Base-by-base conservation (phyloP, 2,329 filamentous ascomycete species). In the Cordyceps sp. region DNA sequence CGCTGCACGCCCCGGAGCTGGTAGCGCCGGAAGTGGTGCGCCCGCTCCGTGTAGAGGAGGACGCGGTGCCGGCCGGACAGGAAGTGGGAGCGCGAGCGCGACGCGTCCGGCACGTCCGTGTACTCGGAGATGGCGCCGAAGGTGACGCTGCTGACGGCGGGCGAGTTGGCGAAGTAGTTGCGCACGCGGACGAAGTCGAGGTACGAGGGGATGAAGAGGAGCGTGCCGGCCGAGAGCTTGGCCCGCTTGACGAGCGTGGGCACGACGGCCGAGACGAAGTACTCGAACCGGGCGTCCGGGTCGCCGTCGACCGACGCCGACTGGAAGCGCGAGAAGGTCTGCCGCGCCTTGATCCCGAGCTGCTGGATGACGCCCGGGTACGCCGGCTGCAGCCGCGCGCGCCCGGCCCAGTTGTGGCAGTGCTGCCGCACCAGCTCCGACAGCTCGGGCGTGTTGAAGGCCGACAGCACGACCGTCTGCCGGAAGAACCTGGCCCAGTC, bases 1-100 rank as follows among this genome's bases (percentile, higher is more conserved):
- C 76, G 67, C 52, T 76, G 77, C 12, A 90, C 84, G 16, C 90
- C 90, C 23, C 73, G 69, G 33, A 98, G 66, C 42, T 72, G 69
- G 48, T 90, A 85, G n/a, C 90, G 69, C 31, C 84, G 74, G 64
- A 96, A 96, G 55, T 98, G 90, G 55, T 98, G 90, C n/a, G 86
- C 82, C 36, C 90, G 76, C 52, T 93, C 88, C 2, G 86, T 92
- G 57, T 96, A 98, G 13, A 98, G 62, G 25, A 98, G 57, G 14
- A 96, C 68, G 15, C 73, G 73, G 49, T 94, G 81, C 13, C 85
- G 68, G 5, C 86, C 90, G 25, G 64, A 79, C 40, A 84, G 60
- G 55, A 98, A 96, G 50, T 94, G 82, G 10, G 81, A 86, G 17
- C 88, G 69, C 8, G 88, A 84, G 25, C 88, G 74, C 26, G 83